Evolutionary conservation across 2,329 filamentous ascomycete species (phyloP).

Genomic region (Arthroderma sp.): DNA sequence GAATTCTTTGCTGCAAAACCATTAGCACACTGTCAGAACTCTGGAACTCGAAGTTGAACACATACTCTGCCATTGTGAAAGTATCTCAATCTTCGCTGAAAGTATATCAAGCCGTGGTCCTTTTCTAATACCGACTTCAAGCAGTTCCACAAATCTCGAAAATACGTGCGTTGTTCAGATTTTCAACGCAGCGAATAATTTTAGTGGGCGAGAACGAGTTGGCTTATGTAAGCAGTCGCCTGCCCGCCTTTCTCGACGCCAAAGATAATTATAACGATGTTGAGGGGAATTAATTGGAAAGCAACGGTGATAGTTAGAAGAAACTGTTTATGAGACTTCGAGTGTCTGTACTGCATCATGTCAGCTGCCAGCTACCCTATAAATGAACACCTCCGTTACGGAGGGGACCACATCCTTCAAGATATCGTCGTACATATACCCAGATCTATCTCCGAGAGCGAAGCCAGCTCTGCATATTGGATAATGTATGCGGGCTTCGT

Average conservation of each 20-base stretch:
- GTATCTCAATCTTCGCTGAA: no score
- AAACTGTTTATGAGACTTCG: neutral
- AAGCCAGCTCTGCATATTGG: conserved; percentile 22
- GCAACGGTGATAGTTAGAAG: no score
- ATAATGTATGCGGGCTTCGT: conserved; percentile 23
- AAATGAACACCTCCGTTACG: conserved; percentile 15
- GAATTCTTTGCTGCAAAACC: conserved; percentile 43
- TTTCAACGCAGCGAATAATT: no score
- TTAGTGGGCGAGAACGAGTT: no score
- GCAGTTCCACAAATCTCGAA: no score
- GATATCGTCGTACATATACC: conserved; percentile 18
- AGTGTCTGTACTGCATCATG: neutral
- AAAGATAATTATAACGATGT: neutral
- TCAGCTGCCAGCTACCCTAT: neutral
- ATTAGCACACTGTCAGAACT: conserved; percentile 15
- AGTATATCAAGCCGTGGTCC: no score
- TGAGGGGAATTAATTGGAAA: no score
- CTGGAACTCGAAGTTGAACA: neutral
- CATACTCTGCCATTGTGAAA: conserved; percentile 12
- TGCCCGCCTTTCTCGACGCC: no score
- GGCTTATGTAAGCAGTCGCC: no score
- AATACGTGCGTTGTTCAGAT: no score
- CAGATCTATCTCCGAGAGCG: conserved; percentile 10
- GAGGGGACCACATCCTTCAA: conserved; percentile 20
- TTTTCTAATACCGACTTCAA: no score